phyloP scores from a whole-genome alignment of 257 asterid species.

The Ehretia macrophylla region DNA sequence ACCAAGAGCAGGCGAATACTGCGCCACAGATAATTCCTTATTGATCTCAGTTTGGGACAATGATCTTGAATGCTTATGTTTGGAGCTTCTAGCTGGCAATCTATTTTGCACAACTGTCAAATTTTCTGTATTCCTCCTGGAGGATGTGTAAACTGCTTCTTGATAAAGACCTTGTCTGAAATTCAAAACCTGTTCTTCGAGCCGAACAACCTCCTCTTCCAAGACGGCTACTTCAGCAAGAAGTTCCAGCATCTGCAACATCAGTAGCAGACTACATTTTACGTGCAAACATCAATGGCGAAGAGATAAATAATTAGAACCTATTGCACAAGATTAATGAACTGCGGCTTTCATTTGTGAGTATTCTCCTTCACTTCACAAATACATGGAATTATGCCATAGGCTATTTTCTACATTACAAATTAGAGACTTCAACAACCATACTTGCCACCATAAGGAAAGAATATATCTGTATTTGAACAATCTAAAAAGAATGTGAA shows the following conservation, averaged over 20 bases:
- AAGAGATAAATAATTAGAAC: background rate
- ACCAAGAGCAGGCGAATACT: constrained; percentile 28
- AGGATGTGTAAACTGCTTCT: constrained; percentile 53
- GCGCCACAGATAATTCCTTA: constrained; percentile 25
- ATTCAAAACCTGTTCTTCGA: constrained; percentile 65
- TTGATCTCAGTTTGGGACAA: constrained; percentile 50
- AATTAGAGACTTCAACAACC: too few species aligned
- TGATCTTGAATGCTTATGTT: constrained; percentile 56
- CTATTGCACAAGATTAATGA: background rate
- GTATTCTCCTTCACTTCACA: too few species aligned
- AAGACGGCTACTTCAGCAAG: constrained; percentile 96
- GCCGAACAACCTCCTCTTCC: constrained; percentile 88
- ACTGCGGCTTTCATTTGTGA: too few species aligned
- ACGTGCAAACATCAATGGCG: background rate
- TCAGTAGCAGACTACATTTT: background rate
- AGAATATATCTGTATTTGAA: background rate
- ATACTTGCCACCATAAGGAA: too few species aligned
- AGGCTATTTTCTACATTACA: too few species aligned
- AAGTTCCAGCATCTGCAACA: constrained; percentile 71
- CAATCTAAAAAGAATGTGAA: background rate
- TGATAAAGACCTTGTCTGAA: constrained; percentile 67
- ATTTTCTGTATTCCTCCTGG: constrained; percentile 29
- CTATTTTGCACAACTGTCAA: constrained; percentile 15
- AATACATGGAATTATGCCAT: too few species aligned
- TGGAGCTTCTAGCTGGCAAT: constrained; percentile 11